phyloP scores from a whole-genome alignment of 306 rosid genomes.

The Casuarina equisetifolia region DNA sequence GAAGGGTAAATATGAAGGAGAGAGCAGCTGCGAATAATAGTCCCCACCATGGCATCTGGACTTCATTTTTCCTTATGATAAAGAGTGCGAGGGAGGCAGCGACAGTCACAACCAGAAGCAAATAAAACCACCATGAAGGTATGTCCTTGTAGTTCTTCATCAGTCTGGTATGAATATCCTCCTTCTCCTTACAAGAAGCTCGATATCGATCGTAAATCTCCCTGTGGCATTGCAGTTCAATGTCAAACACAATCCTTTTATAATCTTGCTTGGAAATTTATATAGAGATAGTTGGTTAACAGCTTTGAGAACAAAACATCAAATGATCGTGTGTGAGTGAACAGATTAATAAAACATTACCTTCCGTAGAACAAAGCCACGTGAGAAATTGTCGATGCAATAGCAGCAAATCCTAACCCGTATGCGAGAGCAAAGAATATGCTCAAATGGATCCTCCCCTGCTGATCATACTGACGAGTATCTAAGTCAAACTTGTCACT shows the following conservation, averaged over 20 bases:
- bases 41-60: slow-evolving; percentile 45
- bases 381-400: slow-evolving; percentile 70
- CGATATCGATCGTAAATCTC: slow-evolving; percentile 66
- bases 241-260: background rate
- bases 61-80: slow-evolving; percentile 36
- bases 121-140: slow-evolving; percentile 87
- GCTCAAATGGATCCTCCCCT: slow-evolving; percentile 64
- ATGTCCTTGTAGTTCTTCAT: slow-evolving; percentile 77
- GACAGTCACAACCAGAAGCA: slow-evolving; percentile 46
- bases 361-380: slow-evolving; percentile 84
- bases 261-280: background rate
- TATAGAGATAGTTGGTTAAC: background rate
- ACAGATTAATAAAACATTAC: slow-evolving; percentile 24
- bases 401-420: slow-evolving; percentile 77
- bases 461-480: slow-evolving; percentile 42
- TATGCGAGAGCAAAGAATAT: slow-evolving; percentile 66
- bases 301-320: background rate
- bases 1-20: slow-evolving; percentile 33
- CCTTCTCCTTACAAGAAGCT: slow-evolving; percentile 58
- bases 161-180: slow-evolving; percentile 72
- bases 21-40: slow-evolving; percentile 36
- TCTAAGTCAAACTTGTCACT: slow-evolving; percentile 58
- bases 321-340: background rate
- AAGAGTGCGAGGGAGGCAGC: slow-evolving; percentile 58
- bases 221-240: slow-evolving; percentile 39